Base-by-base conservation (phyloP, 2,329 filamentous ascomycete genomes). In the Pestalotiopsis sp. region DNA sequence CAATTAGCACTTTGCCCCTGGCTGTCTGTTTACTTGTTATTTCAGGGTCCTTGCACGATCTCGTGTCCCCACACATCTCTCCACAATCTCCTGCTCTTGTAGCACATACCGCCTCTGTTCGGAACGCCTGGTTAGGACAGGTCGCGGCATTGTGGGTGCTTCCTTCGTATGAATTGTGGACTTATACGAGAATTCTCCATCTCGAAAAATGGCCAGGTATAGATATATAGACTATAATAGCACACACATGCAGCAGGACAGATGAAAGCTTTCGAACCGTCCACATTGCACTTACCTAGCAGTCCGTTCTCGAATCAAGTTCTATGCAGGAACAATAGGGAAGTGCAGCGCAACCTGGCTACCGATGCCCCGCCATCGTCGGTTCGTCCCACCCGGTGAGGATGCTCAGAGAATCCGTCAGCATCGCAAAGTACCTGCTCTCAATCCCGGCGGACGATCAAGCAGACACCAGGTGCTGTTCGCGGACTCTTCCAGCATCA, bases 41-140 rank as follows among this genome's bases (percentile, higher is more conserved):
- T 62, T 62, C 59, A 62, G 59, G 59, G 59, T 62, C 59, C 31
- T 40, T 40, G 59, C 23, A 59, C 57, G 36, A 62, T 40, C n/a
- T 62, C 25, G 31, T 36, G n/a, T 62, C 25, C n/a, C 59, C 59
- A 62, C 59, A 38, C 27, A 36, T 62, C 59, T 62, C 25, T 62
- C 59, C 59, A 62, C 59, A 40, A 40, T 14, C 13, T 13, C 17
- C 59, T 40, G 59, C 11, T 40, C 25, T 36, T 36, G 31, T 62
- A 12, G 36, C 45, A 52, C 41, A 52, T 52, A 52, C 45, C 45
- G 45, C 45, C 45, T 52, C 45, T 52, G 45, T 52, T 52, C 17
- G 27, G 59, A 36, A 27, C 57, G 23, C 12, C 57, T 27, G 27
- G 25, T 13, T 31, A 23, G 57, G 57, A 36, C 4, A 25, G 12